Percentiles rank a stretch among this genome's conserved stretches.
Conservation (phyloP, 1,284 basidiomycete species). For the Chondrostereum purpureum region DNA sequence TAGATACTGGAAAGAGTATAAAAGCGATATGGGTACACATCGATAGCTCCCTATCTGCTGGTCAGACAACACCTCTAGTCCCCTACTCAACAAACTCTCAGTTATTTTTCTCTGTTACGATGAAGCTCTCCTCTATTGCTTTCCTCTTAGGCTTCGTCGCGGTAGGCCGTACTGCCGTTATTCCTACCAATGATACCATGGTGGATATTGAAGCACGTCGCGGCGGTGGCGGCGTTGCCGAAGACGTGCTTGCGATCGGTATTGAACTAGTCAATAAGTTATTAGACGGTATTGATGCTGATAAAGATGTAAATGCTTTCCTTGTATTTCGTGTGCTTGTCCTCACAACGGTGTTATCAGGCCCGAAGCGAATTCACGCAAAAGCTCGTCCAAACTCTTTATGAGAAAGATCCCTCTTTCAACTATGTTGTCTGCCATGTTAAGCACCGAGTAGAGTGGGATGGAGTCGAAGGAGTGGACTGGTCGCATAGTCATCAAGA, state of each 20-base stretch:
- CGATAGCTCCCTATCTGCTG: too few species aligned
- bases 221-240: neutral
- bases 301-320: neutral
- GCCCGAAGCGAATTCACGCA: slow-evolving; percentile 15
- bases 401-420: slow-evolving; percentile 10
- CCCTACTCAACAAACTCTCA: too few species aligned
- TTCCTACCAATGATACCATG: neutral
- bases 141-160: neutral
- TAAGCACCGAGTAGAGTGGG: slow-evolving; percentile 15
- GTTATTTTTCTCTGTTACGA: too few species aligned
- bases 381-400: slow-evolving; percentile 11
- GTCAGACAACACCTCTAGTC: too few species aligned
- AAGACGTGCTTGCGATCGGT: neutral
- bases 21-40: too few species aligned
- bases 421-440: slow-evolving; percentile 17
- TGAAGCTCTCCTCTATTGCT: neutral
- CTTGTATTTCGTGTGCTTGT: neutral
- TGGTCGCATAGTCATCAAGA: slow-evolving; percentile 19
- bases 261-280: neutral
- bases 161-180: neutral
- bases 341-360: slow-evolving; percentile 4
- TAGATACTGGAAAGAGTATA: too few species aligned
- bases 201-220: neutral
- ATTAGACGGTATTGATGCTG: neutral
- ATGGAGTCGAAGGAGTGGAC: slow-evolving; percentile 14